Percentiles rank a stretch among this genome's conserved stretches.
Conservation (phyloP, 2,329 filamentous ascomycete genomes). For the Zymoseptoria tritici region DNA sequence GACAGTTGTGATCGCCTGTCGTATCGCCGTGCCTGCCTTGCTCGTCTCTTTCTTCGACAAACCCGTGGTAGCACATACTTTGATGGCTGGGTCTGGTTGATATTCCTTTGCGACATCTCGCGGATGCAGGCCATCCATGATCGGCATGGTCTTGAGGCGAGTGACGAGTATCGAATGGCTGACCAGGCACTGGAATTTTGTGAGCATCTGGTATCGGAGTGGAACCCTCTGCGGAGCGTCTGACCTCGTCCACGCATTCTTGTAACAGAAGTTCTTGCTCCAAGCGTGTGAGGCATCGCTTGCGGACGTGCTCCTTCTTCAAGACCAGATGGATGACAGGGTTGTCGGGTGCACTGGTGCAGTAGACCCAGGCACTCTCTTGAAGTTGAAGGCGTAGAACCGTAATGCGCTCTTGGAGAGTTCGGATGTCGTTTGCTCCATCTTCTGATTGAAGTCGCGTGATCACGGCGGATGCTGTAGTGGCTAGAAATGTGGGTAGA, state of each 20-base stretch:
- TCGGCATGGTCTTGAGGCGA: constrained; percentile 68
- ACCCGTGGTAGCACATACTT: constrained; percentile 80
- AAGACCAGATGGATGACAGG: constrained; percentile 75
- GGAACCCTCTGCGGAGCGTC: constrained; percentile 20
- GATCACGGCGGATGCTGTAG: constrained; percentile 85
- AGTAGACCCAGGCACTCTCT: constrained; percentile 82
- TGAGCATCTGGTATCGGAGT: background rate
- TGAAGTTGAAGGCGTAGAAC: constrained; percentile 80
- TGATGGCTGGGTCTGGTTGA: constrained; percentile 68
- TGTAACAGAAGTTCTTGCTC: constrained; percentile 81
- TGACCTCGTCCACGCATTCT: constrained; percentile 88
- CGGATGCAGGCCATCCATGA: constrained; percentile 48
- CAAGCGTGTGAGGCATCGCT: constrained; percentile 53
- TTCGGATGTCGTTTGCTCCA: constrained; percentile 69
- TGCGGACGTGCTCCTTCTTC: constrained; percentile 70
- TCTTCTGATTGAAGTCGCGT: constrained; percentile 63
- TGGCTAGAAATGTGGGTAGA: constrained; percentile 82
- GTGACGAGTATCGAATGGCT: constrained; percentile 79
- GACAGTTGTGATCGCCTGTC: constrained; percentile 90
- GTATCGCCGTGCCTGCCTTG: constrained; percentile 80
- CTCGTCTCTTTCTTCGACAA: constrained; percentile 91
- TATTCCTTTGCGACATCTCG: constrained; percentile 56
- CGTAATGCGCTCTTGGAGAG: constrained; percentile 77
- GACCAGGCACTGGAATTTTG: constrained; percentile 54
- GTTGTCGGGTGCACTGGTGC: constrained; percentile 74